Conservation (phyloP, 768 basidiomycete species). For the Panaeolus cyanescens region DNA sequence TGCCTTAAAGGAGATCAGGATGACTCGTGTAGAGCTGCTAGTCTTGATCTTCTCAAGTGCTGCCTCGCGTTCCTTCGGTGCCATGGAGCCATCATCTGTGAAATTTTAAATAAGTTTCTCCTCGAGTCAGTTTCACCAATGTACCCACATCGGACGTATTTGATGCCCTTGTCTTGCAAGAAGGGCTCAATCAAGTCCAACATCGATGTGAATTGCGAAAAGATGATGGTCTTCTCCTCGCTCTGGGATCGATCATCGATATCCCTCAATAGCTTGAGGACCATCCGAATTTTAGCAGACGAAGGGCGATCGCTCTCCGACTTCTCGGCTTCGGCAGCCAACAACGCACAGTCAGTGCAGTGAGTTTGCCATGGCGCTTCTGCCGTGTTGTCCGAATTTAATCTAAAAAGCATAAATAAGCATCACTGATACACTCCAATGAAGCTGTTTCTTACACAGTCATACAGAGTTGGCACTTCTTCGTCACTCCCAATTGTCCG, state of each 20-base stretch:
- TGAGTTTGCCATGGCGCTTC: slow-evolving; percentile 43
- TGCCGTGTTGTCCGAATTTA: slow-evolving; percentile 37
- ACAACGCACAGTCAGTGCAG: slow-evolving; percentile 61
- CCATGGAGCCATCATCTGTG: slow-evolving; percentile 89
- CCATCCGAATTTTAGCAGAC: slow-evolving; percentile 88
- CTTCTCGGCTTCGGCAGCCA: slow-evolving; percentile 49
- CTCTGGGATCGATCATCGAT: slow-evolving; percentile 59
- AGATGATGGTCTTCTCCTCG: slow-evolving; percentile 93
- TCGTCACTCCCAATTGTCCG: slow-evolving; percentile 65
- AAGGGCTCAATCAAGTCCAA: slow-evolving; percentile 88
- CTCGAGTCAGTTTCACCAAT: not conserved
- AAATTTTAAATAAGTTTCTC: slow-evolving; percentile 4
- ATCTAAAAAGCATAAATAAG: slow-evolving; percentile 26
- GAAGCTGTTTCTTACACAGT: slow-evolving; percentile 47
- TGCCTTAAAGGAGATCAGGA: slow-evolving; percentile 95
- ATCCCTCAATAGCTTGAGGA: slow-evolving; percentile 68
- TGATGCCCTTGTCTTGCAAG: slow-evolving; percentile 63
- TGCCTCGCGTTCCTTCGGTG: slow-evolving; percentile 70
- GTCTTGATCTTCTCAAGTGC: slow-evolving; percentile 73
- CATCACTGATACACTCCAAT: not conserved
- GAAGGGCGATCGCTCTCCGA: slow-evolving; percentile 60
- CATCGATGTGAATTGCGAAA: slow-evolving; percentile 91
- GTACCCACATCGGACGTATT: slow-evolving; percentile 84
- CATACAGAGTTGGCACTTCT: slow-evolving; percentile 82
- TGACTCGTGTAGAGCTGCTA: slow-evolving; percentile 62